Evolutionary conservation across 2,329 filamentous ascomycete genomes (phyloP).

Genomic region (Nannizzia gypsea): DNA sequence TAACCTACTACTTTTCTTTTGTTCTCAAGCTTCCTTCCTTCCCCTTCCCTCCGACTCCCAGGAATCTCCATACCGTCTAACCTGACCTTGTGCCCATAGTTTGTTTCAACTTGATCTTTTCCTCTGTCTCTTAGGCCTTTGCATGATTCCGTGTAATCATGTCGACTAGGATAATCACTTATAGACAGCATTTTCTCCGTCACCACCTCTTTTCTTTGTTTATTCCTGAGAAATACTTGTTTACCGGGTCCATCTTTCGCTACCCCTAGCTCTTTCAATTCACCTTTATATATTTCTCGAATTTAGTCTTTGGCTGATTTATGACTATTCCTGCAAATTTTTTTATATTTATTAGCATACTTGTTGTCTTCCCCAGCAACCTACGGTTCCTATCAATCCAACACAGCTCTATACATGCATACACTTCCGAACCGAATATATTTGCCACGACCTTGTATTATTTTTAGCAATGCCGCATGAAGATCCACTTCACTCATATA

Average conservation of each 20-base stretch:
- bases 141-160: background rate
- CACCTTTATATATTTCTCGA: background rate
- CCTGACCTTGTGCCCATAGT: background rate
- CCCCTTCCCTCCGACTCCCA: background rate
- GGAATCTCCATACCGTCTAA: background rate
- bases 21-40: background rate
- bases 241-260: background rate
- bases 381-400: background rate
- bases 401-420: background rate
- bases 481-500: background rate
- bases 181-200: conserved; percentile 2
- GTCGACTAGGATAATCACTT: background rate
- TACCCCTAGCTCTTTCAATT: background rate
- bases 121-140: background rate
- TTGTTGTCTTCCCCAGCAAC: background rate
- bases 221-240: background rate
- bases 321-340: background rate
- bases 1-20: background rate
- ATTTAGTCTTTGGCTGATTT: background rate
- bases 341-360: background rate
- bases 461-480: background rate
- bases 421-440: background rate
- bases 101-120: background rate
- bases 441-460: background rate
- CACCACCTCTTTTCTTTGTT: background rate